Evolutionary conservation across 306 rosid species (phyloP).

Genomic region (Abrus precatorius): DNA sequence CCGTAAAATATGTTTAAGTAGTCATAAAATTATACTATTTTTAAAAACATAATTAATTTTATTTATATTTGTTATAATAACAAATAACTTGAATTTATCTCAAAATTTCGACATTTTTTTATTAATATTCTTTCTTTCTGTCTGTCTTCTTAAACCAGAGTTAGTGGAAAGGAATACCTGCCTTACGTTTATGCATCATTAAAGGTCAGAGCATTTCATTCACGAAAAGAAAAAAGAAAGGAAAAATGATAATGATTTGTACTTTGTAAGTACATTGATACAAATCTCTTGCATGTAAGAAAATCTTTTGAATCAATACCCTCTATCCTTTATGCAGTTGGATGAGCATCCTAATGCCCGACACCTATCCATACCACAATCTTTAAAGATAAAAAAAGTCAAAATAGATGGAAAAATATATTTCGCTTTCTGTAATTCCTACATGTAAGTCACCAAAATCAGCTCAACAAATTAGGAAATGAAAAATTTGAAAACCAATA

Average conservation of each 20-base stretch:
- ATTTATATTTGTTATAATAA: too few species aligned
- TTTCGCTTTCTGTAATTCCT: background rate
- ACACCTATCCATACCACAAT: background rate
- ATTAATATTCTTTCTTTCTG: too few species aligned
- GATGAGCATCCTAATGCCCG: background rate
- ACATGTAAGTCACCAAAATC: background rate
- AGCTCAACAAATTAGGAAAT: background rate
- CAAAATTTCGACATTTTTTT: too few species aligned
- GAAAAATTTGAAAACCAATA: background rate
- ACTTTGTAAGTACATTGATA: slow-evolving; percentile 11
- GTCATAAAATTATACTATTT: too few species aligned
- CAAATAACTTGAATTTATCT: too few species aligned
- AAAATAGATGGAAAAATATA: background rate
- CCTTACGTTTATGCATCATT: too few species aligned
- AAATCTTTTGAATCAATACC: slow-evolving; percentile 7
- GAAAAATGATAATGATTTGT: background rate
- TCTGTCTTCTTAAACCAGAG: too few species aligned
- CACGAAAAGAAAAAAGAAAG: background rate
- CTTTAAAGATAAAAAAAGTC: background rate
- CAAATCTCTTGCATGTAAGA: background rate
- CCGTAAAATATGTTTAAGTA: too few species aligned
- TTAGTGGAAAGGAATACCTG: too few species aligned
- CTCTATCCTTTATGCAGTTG: background rate
- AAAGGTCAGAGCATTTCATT: too few species aligned
- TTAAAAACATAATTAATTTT: too few species aligned